A percentile compares a stretch with the other conserved stretches of the same genome.
phyloP scores from a whole-genome alignment of 331 rosid genomes.

The Phaseolus coccineus region DNA sequence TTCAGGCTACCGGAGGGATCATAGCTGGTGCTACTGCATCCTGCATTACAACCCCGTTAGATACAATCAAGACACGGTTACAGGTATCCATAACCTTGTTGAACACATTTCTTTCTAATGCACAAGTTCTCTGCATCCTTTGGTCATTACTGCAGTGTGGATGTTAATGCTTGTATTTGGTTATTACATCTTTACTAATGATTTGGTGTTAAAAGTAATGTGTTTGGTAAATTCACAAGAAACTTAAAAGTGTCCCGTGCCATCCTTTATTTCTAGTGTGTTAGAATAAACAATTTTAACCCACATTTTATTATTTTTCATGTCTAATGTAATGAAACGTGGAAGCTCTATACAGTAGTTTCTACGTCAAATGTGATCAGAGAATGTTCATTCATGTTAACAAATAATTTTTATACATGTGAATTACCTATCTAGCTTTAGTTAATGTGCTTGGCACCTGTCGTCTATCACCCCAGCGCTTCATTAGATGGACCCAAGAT shows the following conservation, averaged over 20 bases:
- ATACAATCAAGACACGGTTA: conserved; percentile 93
- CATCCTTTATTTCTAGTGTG: too few species aligned
- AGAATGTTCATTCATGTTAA: too few species aligned
- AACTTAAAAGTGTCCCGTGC: neutral
- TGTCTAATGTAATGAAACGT: too few species aligned
- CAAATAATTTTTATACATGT: too few species aligned
- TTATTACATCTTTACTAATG: neutral
- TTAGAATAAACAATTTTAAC: too few species aligned
- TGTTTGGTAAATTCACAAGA: conserved; percentile 4
- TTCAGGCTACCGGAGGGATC: conserved; percentile 88
- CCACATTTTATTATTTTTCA: too few species aligned
- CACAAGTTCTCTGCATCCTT: conserved; percentile 17
- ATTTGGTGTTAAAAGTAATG: neutral
- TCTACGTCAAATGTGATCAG: too few species aligned
- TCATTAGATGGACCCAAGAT: too few species aligned
- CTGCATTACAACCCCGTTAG: conserved; percentile 86
- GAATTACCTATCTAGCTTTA: neutral
- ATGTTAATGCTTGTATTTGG: too few species aligned
- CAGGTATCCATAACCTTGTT: conserved; percentile 66
- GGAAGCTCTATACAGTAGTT: too few species aligned
- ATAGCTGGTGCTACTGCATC: conserved; percentile 92
- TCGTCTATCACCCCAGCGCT: too few species aligned
- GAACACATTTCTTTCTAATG: conserved; percentile 18
- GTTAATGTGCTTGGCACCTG: neutral
- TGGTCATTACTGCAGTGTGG: too few species aligned